Evolutionary conservation across 2,329 filamentous ascomycete species (phyloP).

Genomic region (Aspergillus novoparasiticus): DNA sequence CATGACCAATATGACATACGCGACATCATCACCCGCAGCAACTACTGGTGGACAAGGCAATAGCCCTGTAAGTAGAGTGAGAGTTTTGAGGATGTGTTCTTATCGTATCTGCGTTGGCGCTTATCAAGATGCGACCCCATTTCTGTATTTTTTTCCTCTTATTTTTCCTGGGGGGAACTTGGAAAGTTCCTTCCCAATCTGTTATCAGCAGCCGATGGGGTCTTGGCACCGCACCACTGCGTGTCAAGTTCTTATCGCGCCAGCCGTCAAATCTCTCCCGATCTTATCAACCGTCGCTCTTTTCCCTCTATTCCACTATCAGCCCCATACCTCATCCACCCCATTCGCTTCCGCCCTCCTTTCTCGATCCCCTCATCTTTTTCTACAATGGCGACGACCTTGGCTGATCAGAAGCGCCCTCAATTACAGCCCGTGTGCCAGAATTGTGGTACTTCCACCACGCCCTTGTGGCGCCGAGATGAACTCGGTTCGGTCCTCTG

Average conservation of each 20-base stretch:
- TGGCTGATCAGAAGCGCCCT: conserved; percentile 55
- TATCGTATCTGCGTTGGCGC: conserved; percentile 9
- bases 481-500: conserved; percentile 93
- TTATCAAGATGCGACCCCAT: conserved; percentile 14
- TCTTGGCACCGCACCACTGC: conserved; percentile 42
- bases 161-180: conserved; percentile 11
- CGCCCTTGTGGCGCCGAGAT: conserved; percentile 95
- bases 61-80: conserved; percentile 43
- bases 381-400: conserved; percentile 47
- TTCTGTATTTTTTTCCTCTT: conserved; percentile 24
- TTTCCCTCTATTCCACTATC: conserved; percentile 32
- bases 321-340: conserved; percentile 20
- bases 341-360: conserved; percentile 23
- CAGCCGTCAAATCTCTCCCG: conserved; percentile 41
- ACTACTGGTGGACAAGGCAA: conserved; percentile 65
- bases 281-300: conserved; percentile 44
- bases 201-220: conserved; percentile 35
- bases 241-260: conserved; percentile 52
- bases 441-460: conserved; percentile 94
- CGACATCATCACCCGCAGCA: conserved; percentile 65
- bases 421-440: conserved; percentile 90
- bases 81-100: background rate
- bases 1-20: conserved; percentile 63
- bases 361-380: conserved; percentile 20
- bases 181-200: conserved; percentile 18